These are phyloP conservation scores for Bruguiera hainesii DNA, from an alignment of 441 rosid species.

Conservation along the genomic window DNA sequence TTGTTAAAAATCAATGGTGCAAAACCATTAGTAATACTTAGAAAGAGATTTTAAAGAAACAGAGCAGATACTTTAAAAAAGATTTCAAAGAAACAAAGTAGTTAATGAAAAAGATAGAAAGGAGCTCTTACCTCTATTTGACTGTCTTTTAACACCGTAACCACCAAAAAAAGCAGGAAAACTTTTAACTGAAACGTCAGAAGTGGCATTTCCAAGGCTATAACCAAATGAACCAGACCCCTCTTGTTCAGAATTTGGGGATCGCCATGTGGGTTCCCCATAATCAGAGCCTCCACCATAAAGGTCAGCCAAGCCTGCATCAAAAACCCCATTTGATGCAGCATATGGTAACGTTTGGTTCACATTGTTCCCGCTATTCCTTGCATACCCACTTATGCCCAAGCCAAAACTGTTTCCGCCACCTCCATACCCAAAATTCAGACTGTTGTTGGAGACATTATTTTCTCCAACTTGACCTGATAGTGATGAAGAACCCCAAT, in stretches of 20 bases:
- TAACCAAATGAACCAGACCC: constrained; percentile 66
- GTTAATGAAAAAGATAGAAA: constrained; percentile 4
- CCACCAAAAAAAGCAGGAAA: constrained; percentile 87
- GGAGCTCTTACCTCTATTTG: constrained; percentile 70
- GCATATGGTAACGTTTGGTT: constrained; percentile 58
- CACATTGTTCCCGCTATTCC: constrained; percentile 52
- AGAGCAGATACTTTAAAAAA: not conserved
- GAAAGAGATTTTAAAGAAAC: not conserved
- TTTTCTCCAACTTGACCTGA: constrained; percentile 56
- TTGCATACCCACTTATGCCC: constrained; percentile 67
- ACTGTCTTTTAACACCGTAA: constrained; percentile 81
- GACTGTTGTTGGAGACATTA: constrained; percentile 44
- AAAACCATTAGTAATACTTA: not conserved
- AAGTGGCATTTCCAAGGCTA: constrained; percentile 61
- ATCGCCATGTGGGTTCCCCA: constrained; percentile 70
- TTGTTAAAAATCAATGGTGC: not conserved
- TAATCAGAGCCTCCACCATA: constrained; percentile 63
- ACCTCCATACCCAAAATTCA: constrained; percentile 64
- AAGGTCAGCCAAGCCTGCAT: constrained; percentile 57
- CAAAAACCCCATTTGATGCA: constrained; percentile 65
- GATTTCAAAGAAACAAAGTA: not conserved
- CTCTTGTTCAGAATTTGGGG: constrained; percentile 55
- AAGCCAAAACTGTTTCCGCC: constrained; percentile 60
- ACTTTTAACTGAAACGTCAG: constrained; percentile 66
- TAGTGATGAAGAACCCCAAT: constrained; percentile 70